phyloP scores from a whole-genome alignment of 164 flowering plant genomes.

The Umbellularia californica region DNA sequence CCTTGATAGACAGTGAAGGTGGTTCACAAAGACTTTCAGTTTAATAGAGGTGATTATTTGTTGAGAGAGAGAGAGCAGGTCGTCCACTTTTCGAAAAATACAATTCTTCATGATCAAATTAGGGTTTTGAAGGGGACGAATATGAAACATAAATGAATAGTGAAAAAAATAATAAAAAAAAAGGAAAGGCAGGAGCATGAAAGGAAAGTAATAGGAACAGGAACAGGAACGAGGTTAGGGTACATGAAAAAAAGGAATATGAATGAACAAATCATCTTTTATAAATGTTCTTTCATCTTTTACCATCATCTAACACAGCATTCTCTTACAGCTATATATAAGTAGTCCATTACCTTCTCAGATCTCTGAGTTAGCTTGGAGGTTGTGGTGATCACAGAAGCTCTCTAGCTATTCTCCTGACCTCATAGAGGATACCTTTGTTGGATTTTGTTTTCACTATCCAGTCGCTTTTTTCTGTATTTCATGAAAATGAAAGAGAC shows the following conservation, averaged over 20 bases:
- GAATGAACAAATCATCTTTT: neutral
- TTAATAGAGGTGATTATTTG: no score
- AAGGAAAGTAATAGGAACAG: neutral
- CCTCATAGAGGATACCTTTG: no score
- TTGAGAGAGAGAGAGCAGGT: no score
- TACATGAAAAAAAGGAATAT: neutral
- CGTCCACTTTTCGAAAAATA: no score
- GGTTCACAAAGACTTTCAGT: no score
- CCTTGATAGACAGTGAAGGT: no score
- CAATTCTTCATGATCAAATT: neutral
- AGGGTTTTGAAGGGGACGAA: neutral
- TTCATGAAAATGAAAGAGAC: no score
- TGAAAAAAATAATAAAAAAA: neutral
- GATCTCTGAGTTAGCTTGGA: neutral
- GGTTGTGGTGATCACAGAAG: neutral
- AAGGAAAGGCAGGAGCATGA: neutral
- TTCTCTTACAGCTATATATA: slow-evolving; percentile 6
- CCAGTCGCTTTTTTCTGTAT: no score
- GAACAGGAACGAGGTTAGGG: neutral
- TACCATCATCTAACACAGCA: no score
- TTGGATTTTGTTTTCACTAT: no score
- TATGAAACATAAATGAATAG: neutral
- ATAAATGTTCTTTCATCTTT: no score
- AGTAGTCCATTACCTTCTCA: neutral
- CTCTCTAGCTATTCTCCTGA: neutral